phyloP scores from a whole-genome alignment of 2,329 filamentous ascomycete species.

The Rhinocladiella similis region DNA sequence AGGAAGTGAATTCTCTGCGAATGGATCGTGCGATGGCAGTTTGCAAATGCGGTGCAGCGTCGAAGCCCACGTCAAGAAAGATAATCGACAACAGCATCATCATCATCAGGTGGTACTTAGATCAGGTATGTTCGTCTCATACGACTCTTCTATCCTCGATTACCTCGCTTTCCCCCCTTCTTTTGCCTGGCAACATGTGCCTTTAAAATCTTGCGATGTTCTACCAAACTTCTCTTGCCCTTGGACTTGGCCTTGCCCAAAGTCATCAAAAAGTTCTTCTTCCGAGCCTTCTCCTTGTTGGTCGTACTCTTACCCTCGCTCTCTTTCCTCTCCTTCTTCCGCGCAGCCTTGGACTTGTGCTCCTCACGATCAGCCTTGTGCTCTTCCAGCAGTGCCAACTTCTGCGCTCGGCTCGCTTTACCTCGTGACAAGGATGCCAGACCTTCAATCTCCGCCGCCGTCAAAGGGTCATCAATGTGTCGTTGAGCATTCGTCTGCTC shows the following conservation, averaged over 20 bases:
- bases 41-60: too few species aligned
- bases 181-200: conserved; percentile 78
- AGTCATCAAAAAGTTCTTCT: conserved; percentile 99
- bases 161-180: conserved; percentile 48
- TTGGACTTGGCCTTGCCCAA: conserved; percentile 93
- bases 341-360: conserved; percentile 83
- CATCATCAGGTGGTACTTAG: too few species aligned
- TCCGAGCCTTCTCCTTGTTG: conserved; percentile 92
- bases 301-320: conserved; percentile 91
- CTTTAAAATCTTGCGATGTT: conserved; percentile 77
- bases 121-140: not conserved
- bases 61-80: too few species aligned
- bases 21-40: too few species aligned
- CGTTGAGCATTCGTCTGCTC: conserved; percentile 52
- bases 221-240: conserved; percentile 87
- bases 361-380: conserved; percentile 75
- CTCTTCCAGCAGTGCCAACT: conserved; percentile 77
- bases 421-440: conserved; percentile 69
- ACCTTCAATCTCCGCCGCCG: conserved; percentile 87
- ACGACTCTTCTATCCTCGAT: not conserved
- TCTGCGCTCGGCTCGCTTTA: conserved; percentile 87
- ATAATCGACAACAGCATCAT: not conserved
- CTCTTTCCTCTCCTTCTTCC: conserved; percentile 83
- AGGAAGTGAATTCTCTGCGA: too few species aligned
- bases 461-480: conserved; percentile 84